Evolutionary conservation across 2,329 filamentous ascomycete genomes (phyloP), one percentile per base, ranked within the genome.

Genomic region (Paecilomyces formosus): DNA sequence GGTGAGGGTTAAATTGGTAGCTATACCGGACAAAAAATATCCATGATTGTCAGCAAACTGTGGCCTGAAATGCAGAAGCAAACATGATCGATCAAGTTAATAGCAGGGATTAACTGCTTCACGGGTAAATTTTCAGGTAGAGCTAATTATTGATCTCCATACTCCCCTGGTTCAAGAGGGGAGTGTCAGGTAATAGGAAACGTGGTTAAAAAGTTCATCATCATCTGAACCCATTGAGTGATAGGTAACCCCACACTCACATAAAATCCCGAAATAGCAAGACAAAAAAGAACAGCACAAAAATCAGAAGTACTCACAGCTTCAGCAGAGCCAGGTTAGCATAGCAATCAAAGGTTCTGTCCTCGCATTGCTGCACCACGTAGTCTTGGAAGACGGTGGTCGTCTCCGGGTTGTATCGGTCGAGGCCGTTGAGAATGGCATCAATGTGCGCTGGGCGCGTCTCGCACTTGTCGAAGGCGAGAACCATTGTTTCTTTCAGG

Each of bases 1-100:
- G 90, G 82, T 97, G 92, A 56, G 94, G 94, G 85, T 99, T 99
- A 81, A 99, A 96, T 81, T 99, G 95, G 84, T 99, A 99, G 65
- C 94, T 99, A 68, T 61, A 45, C 9, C 39, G n/a, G 6, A 45
- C n/a, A 18, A 26, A 33, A 56, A 26, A 26, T 6, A 33, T 21
- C 28, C 21, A 39, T 45, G 5, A 11, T 45, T 3, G 39, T 45
- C 39, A 45, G 39, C 39, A 45, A 45, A 21, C 8, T n/a, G 39
- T 45, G n/a, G 6, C n/a, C 39, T n/a, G 2, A 21, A 45, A 45
- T 45, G 30, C 30, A 31, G 30, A 31, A 31, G 30, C 30, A 31
- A 31, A 31, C 11, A 31, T 12, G 30, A 31, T 12, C 30, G 6
- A 31, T 12, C 1, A 31, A 31, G 11, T 12, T 12, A 31, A 31